Base-by-base conservation (phyloP, 129 eudicot genomes). In the Pulicaria dysenterica region DNA sequence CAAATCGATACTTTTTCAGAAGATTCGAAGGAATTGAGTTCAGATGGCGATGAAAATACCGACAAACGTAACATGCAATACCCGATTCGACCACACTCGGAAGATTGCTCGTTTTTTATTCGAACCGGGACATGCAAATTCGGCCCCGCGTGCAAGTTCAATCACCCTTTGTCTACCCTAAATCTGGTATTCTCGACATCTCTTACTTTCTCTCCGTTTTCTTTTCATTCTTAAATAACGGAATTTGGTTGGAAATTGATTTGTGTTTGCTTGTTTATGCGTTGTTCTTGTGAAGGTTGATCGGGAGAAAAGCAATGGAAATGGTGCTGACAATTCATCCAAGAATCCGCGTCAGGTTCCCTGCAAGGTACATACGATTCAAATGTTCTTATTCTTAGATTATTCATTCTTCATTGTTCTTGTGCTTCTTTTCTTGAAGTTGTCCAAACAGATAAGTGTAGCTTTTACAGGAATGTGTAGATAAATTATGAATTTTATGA, bases 101-200 rank as follows among this genome's bases (percentile, higher is more conserved):
- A 75, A 12, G 81, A 83, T 51, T 83, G 91, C 64, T 54, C 79
- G 6, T 72, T 58, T 55, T 83, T 73, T 50, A 2, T 78, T 12
- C 76, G 77, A 47, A 86, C 85, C 2, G 86, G 86, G 39, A 64
- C 70, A 0, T 86, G 91, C 72, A 83, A 75, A 74, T 86, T 73
- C 55, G 91, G 91, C 3, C 36, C 69, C 13, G 74, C 42, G 36
- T 86, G 91, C 83, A 81, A 72, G 76, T 80, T 56, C 71, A 86
- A 83, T 83, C 91, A 86, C 64, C 88, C 91, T 17, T 62, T 67
- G 9, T 73, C 34, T 13, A 53, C 49, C 42, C 63, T 59, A 34
- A 24, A 6, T 65, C 69, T 40, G 87, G 91, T 86, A 72, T 34
- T 8, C 5, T 11, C 31, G 31, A 24, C 3, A 5, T 14, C 34